These are phyloP conservation scores for Protomyces lactucae-debilis DNA, from an alignment of 1,139 yeast genomes.

Conservation along the genomic window DNA sequence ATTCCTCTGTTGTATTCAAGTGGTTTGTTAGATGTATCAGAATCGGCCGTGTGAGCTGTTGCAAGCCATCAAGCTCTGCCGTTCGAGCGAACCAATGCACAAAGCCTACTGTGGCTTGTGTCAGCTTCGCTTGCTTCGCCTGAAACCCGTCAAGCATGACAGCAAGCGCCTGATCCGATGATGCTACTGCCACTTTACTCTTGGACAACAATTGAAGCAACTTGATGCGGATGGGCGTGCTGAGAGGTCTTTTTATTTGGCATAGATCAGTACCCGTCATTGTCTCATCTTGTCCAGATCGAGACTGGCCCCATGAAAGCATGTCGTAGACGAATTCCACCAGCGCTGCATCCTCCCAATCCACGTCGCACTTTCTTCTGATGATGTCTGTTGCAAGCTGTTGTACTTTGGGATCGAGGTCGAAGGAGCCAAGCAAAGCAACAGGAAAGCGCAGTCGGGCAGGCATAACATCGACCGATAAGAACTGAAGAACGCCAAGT, in stretches of 20 bases:
- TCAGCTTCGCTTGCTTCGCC: slow-evolving; percentile 45
- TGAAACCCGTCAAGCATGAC: slow-evolving; percentile 51
- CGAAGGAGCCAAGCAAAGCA: slow-evolving; percentile 61
- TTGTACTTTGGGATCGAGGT: slow-evolving; percentile 51
- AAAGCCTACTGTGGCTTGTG: slow-evolving; percentile 55
- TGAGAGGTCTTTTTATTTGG: slow-evolving; percentile 50
- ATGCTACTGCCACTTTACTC: slow-evolving; percentile 50
- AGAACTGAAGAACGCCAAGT: slow-evolving; percentile 44
- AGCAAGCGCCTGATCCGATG: slow-evolving; percentile 41
- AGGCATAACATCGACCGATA: slow-evolving; percentile 43
- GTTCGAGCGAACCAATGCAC: slow-evolving; percentile 50
- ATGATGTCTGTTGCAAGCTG: slow-evolving; percentile 51
- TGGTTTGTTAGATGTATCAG: slow-evolving; percentile 32
- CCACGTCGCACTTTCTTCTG: slow-evolving; percentile 47
- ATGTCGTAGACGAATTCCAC: slow-evolving; percentile 36
- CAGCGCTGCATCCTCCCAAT: slow-evolving; percentile 49
- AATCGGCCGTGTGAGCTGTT: slow-evolving; percentile 25
- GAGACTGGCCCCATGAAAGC: background rate
- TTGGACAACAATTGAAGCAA: slow-evolving; percentile 52
- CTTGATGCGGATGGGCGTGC: slow-evolving; percentile 53
- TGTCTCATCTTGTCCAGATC: background rate
- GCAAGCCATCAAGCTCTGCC: slow-evolving; percentile 25
- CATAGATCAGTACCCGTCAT: background rate
- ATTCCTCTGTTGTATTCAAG: background rate
- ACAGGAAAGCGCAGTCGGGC: slow-evolving; percentile 40